Base-by-base conservation (phyloP, 352 stramenopile species). In the Phytophthora chlamydospora region DNA sequence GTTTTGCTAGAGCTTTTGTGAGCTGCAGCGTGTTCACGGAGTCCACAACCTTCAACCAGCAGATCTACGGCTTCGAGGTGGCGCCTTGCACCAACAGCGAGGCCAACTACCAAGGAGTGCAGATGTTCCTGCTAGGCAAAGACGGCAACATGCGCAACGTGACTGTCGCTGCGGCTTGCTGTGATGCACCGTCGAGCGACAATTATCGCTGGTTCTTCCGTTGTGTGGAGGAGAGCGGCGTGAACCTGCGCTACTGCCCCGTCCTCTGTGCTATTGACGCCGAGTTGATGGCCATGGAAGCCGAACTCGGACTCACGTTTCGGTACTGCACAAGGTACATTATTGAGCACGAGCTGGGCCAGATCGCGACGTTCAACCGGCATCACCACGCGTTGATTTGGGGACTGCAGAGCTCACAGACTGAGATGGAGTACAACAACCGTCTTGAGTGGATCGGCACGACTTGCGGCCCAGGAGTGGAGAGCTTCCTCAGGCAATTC, bases 121-220 rank as follows among this genome's bases (percentile, higher is more conserved):
- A 88, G 27, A 39, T 88, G 10, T 80, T 80, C 19, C 48, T 88
- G 13, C 33, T 85, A 1, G 76, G 76, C 24, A 84, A 83, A 58
- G 78, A 88, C 58, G 68, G 78, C 59, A 85, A 88, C 40, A 58
- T 71, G 45, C 43, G 64, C 40, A 84, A 70, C 17, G 33, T 86
- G 3, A 70, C 73, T 0, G 27, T 88, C 33, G 76, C 78, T 0
- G 76, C 60, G 13, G 78, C 78, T 12, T 72, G 73, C 33, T 75
- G 64, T 27, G 52, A 77, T n/a, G 64, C 61, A 29, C 44, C 74
- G 16, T 71, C 63, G 0, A 68, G 65, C 19, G 78, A 83, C 38
- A 80, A 85, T 44, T 75, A 80, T 34, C 52, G 52, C 3, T 88
- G 78, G 78, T 86, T 88, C 46, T 84, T 88, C 45, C 45, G 53